These are phyloP conservation scores for Colletotrichum karsti DNA, from an alignment of 2,329 filamentous ascomycete species.

Conservation along the genomic window DNA sequence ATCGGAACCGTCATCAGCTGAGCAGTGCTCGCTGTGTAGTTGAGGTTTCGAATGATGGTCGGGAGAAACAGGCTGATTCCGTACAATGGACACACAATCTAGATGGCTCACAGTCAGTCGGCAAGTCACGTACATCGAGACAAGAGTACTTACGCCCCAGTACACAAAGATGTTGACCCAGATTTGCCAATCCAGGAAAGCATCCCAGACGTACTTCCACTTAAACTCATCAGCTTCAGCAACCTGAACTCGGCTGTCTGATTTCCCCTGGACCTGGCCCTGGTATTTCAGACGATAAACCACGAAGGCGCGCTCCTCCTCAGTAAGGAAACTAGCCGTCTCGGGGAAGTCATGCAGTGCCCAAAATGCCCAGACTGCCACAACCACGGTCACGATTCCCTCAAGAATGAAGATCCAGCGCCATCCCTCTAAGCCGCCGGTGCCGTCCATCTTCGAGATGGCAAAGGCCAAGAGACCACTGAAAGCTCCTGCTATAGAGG, in stretches of 20 bases:
- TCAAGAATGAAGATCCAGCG: constrained; percentile 76
- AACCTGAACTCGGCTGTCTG: constrained; percentile 37
- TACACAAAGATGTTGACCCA: constrained; percentile 68
- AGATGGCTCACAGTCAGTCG: background rate
- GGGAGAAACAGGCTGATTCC: constrained; percentile 68
- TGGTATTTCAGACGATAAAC: constrained; percentile 76
- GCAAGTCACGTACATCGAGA: no score
- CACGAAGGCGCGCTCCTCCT: constrained; percentile 76
- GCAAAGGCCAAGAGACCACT: constrained; percentile 76
- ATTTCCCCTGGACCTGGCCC: constrained; percentile 41
- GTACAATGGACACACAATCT: constrained; percentile 64
- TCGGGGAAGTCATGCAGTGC: constrained; percentile 84
- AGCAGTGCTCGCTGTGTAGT: constrained; percentile 64
- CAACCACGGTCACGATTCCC: constrained; percentile 73
- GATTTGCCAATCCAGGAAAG: constrained; percentile 84
- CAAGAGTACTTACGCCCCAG: constrained; percentile 65
- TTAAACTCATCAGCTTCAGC: constrained; percentile 80
- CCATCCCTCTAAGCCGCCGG: constrained; percentile 68
- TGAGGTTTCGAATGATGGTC: constrained; percentile 68
- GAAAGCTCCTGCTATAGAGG: constrained; percentile 81
- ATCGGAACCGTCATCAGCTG: constrained; percentile 72
- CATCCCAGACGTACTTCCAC: constrained; percentile 77
- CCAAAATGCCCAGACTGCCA: constrained; percentile 75
- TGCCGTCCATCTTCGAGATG: constrained; percentile 74
- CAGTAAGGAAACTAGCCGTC: constrained; percentile 76